Evolutionary conservation across 2,329 filamentous ascomycete genomes (phyloP), one percentile per base, ranked within the genome.

Genomic region (Periconia digitata): DNA sequence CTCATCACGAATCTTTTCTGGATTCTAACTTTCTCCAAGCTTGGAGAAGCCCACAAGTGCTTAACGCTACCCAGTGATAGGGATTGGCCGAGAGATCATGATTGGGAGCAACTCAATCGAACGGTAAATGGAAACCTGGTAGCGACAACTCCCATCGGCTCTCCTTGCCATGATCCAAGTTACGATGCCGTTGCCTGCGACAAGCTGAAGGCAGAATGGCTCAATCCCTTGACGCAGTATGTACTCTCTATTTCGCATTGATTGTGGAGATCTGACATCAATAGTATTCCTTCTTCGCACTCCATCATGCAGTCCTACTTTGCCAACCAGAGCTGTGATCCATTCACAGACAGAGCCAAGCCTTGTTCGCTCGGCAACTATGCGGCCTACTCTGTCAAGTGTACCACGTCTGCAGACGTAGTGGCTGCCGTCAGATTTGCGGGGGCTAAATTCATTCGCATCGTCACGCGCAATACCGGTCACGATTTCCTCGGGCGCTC

Each of bases 301-400:
- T 42, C 41, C 34, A 40, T 74, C 5, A 74, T 75, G 73, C 47
- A 68, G 73, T 44, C 72, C 70, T 39, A 32, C 6, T 60, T 51
- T 23, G 47, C 50, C 12, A 78, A 78, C 8, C 76, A 73, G 45
- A 75, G 75, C 43, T 52, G 50, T 37, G n/a, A n/a, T 4, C 43
- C 46, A 7, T 52, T 52, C 24, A 38, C 69, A 73, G 1, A 53
- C 52, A 6, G 68, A 64, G 46, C 51, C 55, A 16, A 53, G 66
- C 42, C 59, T 62, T 46, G 58, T 66, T 8, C 58, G 58, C 1
- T 59, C 52, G 44, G 55, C 36, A n/a, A 58, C 18, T 39, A 27
- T 7, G 41, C 23, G 2, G 22, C 29, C 10, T 46, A 50, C 47
- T 63, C n/a, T n/a, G n/a, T n/a, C n/a, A n/a, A n/a, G n/a, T n/a